Conservation (phyloP, 306 rosid genomes). For the Trifolium fragiferum region DNA sequence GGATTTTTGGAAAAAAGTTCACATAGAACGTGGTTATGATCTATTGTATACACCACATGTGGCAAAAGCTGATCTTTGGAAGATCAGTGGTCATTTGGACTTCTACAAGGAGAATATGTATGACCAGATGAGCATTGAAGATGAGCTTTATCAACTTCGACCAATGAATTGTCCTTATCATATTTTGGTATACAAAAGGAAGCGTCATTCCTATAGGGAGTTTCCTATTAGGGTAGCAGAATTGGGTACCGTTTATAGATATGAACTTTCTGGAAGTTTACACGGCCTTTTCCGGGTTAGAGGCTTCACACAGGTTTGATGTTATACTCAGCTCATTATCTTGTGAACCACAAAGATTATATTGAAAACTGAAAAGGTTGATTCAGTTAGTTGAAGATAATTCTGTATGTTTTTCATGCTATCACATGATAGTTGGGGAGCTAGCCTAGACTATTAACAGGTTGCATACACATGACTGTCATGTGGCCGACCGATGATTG, state of each 20-base stretch:
- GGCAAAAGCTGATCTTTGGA: conserved; percentile 98
- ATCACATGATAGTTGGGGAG: neutral
- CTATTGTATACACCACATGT: conserved; percentile 95
- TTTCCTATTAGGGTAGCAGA: conserved; percentile 92
- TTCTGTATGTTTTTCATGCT: conserved; percentile 10
- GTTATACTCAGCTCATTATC: conserved; percentile 30
- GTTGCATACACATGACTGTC: conserved; percentile 18
- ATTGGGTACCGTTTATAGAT: conserved; percentile 95
- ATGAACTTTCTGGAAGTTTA: conserved; percentile 93
- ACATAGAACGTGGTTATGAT: conserved; percentile 80
- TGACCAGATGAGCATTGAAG: conserved; percentile 90
- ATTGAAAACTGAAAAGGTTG: conserved; percentile 1
- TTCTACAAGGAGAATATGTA: conserved; percentile 93
- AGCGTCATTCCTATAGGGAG: conserved; percentile 86
- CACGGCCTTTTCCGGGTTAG: conserved; percentile 97
- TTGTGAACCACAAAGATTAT: conserved; percentile 26
- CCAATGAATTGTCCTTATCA: conserved; percentile 99
- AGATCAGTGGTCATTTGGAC: conserved; percentile 96
- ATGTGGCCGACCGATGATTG: neutral
- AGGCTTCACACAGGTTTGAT: conserved; percentile 91
- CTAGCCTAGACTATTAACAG: neutral
- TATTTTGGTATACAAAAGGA: conserved; percentile 87
- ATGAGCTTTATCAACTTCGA: conserved; percentile 93
- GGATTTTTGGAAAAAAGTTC: conserved; percentile 87
- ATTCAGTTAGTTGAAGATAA: conserved; percentile 5